Conservation (phyloP, 805 yeast species). For the Wickerhamomyces bisporus region DNA sequence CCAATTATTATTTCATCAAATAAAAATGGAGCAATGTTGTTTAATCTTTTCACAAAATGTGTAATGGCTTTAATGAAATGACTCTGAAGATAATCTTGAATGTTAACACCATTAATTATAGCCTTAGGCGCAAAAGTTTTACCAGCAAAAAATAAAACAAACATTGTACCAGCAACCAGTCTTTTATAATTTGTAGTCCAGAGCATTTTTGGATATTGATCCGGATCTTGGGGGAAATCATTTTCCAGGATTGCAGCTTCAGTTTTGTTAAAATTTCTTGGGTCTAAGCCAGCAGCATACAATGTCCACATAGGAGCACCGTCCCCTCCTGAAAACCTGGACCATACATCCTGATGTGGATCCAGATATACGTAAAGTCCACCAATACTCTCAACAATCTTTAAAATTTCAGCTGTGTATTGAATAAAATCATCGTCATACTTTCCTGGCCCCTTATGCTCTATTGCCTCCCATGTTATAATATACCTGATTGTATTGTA, state of each 20-base stretch:
- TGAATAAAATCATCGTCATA: constrained; percentile 76
- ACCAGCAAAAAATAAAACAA: constrained; percentile 82
- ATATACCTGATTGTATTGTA: constrained; percentile 73
- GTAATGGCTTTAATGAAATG: constrained; percentile 55
- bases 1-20: constrained; percentile 58
- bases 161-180: constrained; percentile 74
- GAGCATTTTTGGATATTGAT: constrained; percentile 71
- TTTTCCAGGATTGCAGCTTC: constrained; percentile 82
- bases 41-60: constrained; percentile 38
- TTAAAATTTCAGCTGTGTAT: constrained; percentile 59
- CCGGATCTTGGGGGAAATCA: constrained; percentile 32
- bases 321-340: constrained; percentile 80
- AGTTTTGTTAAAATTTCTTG: constrained; percentile 60
- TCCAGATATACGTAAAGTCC: constrained; percentile 78
- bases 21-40: constrained; percentile 37
- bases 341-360: constrained; percentile 95
- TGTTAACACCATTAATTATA: constrained; percentile 61
- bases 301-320: constrained; percentile 96
- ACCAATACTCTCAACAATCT: constrained; percentile 54
- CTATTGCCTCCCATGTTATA: constrained; percentile 89
- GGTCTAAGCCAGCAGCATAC: constrained; percentile 83
- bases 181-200: constrained; percentile 88
- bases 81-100: constrained; percentile 70
- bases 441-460: constrained; percentile 78
- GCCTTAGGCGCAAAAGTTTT: constrained; percentile 71